These are phyloP conservation scores for Hymenochaete sp. DNA, from an alignment of 1,284 basidiomycete species.

Conservation along the genomic window DNA sequence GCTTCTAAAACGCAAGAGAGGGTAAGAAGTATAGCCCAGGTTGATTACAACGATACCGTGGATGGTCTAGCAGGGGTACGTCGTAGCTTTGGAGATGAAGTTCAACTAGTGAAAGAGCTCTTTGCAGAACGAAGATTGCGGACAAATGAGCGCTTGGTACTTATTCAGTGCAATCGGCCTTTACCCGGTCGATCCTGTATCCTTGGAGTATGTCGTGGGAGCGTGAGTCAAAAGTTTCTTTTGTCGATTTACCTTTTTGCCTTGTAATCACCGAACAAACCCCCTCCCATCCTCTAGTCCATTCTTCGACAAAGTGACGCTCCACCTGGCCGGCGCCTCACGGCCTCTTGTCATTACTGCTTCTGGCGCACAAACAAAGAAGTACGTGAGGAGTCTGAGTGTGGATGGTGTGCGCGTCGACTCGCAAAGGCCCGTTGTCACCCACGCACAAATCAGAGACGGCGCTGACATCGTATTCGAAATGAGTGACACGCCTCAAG, in stretches of 20 bases:
- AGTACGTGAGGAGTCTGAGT: conserved; percentile 49
- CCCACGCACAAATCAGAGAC: conserved; percentile 44
- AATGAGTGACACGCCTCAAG: conserved; percentile 47
- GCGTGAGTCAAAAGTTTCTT: conserved; percentile 36
- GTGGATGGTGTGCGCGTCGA: conserved; percentile 41
- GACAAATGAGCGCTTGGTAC: conserved; percentile 86
- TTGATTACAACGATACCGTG: conserved; percentile 60
- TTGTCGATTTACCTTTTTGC: conserved; percentile 17
- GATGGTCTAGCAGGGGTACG: conserved; percentile 59
- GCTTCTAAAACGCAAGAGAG: conserved; percentile 62
- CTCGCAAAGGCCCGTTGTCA: conserved; percentile 37
- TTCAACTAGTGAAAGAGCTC: conserved; percentile 3
- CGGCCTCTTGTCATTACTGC: conserved; percentile 43
- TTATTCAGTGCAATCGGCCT: conserved; percentile 76
- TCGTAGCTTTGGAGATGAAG: conserved; percentile 1
- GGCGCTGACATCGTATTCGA: conserved; percentile 56
- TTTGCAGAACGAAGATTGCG: conserved; percentile 75
- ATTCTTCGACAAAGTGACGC: conserved; percentile 57
- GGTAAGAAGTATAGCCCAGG: conserved; percentile 55
- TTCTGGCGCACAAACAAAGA: conserved; percentile 42
- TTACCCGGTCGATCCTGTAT: conserved; percentile 80
- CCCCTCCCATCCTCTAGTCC: conserved; percentile 35
- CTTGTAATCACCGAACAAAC: conserved; percentile 1
- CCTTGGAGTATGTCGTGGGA: conserved; percentile 65
- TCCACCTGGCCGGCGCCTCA: conserved; percentile 41